Evolutionary conservation across 768 basidiomycete species (phyloP), one percentile per base, ranked within the genome.

Genomic region (Udeniomyces megalosporus): DNA sequence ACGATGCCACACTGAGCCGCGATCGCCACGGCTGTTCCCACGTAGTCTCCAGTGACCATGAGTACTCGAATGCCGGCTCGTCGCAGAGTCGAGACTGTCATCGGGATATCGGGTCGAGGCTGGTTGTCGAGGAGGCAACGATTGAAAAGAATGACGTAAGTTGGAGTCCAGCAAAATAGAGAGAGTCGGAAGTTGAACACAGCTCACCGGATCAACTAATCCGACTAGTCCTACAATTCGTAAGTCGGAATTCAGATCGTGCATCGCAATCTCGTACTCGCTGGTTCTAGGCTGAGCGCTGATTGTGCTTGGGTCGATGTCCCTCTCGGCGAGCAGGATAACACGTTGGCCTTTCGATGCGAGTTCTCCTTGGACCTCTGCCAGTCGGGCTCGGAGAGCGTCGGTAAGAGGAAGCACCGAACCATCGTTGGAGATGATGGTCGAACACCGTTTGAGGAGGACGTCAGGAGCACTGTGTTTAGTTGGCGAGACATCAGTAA

Each of bases 1-100:
- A 82, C 75, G 64, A 82, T 80, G 28, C 82, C 78, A n/a, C 80
- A 81, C 66, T 82, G 80, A 12, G 76, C 73, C 12, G 82, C 82
- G 63, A 85, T 84, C 0, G 84, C 81, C 3, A 78, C 74, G 47
- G 65, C 61, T 26, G 60, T 50, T 10, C 10, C 73, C 31, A 80
- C 77, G 69, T 75, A 75, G 62, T 76, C 76, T 28, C 76, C 83
- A 74, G 74, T 85, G 79, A 56, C 80, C 75, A 84, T 81, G 67
- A 79, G 78, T 68, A 83, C 80, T 12, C 82, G 76, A 51, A 83
- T 80, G 4, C 81, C 81, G 8, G 82, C 83, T 15, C 77, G 68
- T 28, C 80, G 77, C 62, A 71, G 68, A 22, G 64, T 69, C 1
- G 58, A 52, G 42, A 73, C 69, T 1, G 79, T 79, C 24, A 80